Evolutionary conservation across 108 stramenopile species (phyloP).

Genomic region (Skeletonema grethae): DNA sequence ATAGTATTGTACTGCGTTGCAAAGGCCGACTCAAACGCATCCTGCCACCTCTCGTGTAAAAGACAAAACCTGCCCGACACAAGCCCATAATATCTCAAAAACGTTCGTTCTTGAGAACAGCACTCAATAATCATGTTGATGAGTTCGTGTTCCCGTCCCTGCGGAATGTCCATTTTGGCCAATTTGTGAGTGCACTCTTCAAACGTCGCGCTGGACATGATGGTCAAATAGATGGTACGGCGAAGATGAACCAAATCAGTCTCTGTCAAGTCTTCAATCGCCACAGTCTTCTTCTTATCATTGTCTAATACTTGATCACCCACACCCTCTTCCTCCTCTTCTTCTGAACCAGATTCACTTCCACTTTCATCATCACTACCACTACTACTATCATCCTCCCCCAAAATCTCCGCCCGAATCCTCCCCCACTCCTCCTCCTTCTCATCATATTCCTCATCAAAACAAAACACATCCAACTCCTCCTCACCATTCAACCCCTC

Average conservation of each 20-base stretch:
- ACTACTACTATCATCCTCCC: constrained; percentile 62
- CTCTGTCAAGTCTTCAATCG: constrained; percentile 84
- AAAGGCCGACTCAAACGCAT: constrained; percentile 90
- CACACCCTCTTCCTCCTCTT: constrained; percentile 61
- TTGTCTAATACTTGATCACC: constrained; percentile 24
- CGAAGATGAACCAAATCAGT: constrained; percentile 96
- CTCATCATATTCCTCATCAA: constrained; percentile 83
- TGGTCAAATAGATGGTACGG: constrained; percentile 97
- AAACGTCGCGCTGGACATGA: constrained; percentile 98
- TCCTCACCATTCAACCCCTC: constrained; percentile 89
- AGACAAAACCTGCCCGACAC: constrained; percentile 95
- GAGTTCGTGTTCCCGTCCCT: constrained; percentile 82
- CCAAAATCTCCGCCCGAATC: constrained; percentile 93
- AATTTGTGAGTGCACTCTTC: constrained; percentile 99
- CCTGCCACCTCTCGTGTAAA: constrained; percentile 84
- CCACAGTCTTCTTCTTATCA: constrained; percentile 45
- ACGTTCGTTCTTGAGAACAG: constrained; percentile 97
- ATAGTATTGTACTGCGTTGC: constrained; percentile 88
- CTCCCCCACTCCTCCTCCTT: constrained; percentile 88
- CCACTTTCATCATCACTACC: constrained; percentile 56
- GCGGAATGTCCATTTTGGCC: constrained; percentile 91
- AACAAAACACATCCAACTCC: constrained; percentile 80
- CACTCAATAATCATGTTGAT: constrained; percentile 99
- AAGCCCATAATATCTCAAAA: constrained; percentile 94
- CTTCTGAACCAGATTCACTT: constrained; percentile 57